Evolutionary conservation across 1,284 basidiomycete species (phyloP).

Genomic region (Singerocomus inundabilis): DNA sequence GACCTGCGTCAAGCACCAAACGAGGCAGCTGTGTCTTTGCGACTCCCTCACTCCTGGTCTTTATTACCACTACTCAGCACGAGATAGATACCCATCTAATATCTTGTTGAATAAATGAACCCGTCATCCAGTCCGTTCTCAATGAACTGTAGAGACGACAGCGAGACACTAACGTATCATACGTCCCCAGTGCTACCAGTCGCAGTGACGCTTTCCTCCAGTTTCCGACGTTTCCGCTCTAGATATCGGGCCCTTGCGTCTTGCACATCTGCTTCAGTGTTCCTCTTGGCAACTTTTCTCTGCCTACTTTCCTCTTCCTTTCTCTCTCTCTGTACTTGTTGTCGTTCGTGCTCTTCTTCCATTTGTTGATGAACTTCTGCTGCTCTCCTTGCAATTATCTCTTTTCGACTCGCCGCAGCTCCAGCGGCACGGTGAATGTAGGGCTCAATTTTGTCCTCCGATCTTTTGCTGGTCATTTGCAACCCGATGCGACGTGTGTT

Average conservation of each 20-base stretch:
- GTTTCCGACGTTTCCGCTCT: constrained; percentile 73
- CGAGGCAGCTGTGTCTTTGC: constrained; percentile 19
- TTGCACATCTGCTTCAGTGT: constrained; percentile 68
- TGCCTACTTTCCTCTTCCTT: constrained; percentile 58
- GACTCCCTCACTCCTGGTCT: constrained; percentile 2
- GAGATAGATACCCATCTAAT: neutral
- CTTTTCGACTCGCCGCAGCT: constrained; percentile 70
- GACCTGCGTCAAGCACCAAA: constrained; percentile 10
- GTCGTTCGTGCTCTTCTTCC: constrained; percentile 63
- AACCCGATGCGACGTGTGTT: constrained; percentile 67
- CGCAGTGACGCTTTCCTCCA: constrained; percentile 48
- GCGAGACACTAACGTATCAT: neutral
- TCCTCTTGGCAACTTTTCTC: constrained; percentile 60
- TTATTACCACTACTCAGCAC: constrained; percentile 7
- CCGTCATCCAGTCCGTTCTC: neutral
- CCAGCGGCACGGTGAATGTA: constrained; percentile 73
- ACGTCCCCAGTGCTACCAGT: constrained; percentile 5
- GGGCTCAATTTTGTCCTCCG: constrained; percentile 33
- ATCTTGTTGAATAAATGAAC: neutral
- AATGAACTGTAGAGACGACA: neutral
- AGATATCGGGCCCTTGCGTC: constrained; percentile 76
- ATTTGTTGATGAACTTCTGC: constrained; percentile 74
- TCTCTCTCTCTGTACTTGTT: constrained; percentile 55
- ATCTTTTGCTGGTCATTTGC: constrained; percentile 30
- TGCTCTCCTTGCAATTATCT: constrained; percentile 78